Conservation (phyloP, 2,329 filamentous ascomycete species). For the Alternaria angustiovoidea region DNA sequence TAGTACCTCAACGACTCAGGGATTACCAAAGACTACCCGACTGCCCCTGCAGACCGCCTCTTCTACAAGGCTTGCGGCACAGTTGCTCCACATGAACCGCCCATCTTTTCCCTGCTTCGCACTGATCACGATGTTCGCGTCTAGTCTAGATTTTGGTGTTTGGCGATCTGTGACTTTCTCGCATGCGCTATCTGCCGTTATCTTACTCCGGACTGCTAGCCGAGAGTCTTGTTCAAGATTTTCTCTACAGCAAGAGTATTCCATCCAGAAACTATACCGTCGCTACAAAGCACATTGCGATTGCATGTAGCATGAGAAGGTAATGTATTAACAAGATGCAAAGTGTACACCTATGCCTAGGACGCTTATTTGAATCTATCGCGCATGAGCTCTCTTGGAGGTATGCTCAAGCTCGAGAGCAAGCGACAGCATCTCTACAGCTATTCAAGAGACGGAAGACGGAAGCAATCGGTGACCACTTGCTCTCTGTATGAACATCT, state of each 20-base stretch:
- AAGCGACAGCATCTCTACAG: too few species aligned
- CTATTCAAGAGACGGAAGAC: too few species aligned
- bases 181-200: neutral
- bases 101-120: neutral
- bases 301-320: too few species aligned
- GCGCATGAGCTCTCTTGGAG: too few species aligned
- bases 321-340: too few species aligned
- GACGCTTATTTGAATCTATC: too few species aligned
- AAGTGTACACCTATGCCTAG: too few species aligned
- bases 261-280: too few species aligned
- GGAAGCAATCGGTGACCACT: too few species aligned
- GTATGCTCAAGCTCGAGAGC: too few species aligned
- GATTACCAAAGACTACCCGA: neutral
- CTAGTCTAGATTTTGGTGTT: neutral
- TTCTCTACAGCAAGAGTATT: neutral
- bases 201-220: neutral
- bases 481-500: too few species aligned
- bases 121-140: neutral
- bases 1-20: slow-evolving; percentile 15
- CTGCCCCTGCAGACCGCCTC: slow-evolving; percentile 13
- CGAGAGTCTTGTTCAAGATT: neutral
- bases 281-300: too few species aligned
- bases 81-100: neutral
- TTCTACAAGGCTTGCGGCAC: neutral
- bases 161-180: neutral